Conservation (phyloP, 1,139 yeast species). For the Tardiomyces depauwii region DNA sequence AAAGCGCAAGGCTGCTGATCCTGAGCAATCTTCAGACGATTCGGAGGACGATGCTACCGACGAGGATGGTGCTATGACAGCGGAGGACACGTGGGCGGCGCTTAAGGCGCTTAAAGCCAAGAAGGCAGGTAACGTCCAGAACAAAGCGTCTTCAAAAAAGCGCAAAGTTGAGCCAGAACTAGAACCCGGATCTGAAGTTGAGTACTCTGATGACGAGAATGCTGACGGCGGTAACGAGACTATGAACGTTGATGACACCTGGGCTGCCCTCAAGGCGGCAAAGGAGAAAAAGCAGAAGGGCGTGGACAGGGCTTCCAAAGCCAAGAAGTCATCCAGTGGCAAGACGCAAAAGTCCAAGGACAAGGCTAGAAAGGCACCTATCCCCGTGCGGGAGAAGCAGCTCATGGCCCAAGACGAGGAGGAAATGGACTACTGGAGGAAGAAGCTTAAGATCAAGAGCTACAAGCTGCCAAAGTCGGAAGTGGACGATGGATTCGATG, state of each 20-base stretch:
- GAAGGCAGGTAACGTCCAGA: slow-evolving; percentile 4
- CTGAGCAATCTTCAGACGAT: no score
- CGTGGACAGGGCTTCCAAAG: slow-evolving; percentile 9
- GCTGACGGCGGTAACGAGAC: slow-evolving; percentile 1
- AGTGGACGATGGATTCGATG: slow-evolving; percentile 63
- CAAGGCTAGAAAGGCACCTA: neutral
- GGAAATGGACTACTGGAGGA: slow-evolving; percentile 76
- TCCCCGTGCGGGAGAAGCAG: slow-evolving; percentile 21
- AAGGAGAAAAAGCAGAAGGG: slow-evolving; percentile 20
- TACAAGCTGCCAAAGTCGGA: slow-evolving; percentile 25
- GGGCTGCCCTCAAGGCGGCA: slow-evolving; percentile 33
- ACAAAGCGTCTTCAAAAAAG: slow-evolving; percentile 3
- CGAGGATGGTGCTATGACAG: no score
- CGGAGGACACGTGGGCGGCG: slow-evolving; percentile 32
- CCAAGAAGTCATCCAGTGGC: neutral
- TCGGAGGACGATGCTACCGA: no score
- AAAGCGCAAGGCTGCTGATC: no score
- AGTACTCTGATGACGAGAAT: no score
- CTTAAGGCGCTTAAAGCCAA: slow-evolving; percentile 33
- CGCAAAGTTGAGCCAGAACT: slow-evolving; percentile 1
- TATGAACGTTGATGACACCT: slow-evolving; percentile 14
- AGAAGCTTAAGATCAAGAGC: slow-evolving; percentile 57
- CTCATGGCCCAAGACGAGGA: slow-evolving; percentile 53
- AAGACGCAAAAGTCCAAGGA: slow-evolving; percentile 8
- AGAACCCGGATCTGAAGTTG: slow-evolving; percentile 3